phyloP scores from a whole-genome alignment of 1,284 basidiomycete species.

The Microbotryum silenes-acaulis region DNA sequence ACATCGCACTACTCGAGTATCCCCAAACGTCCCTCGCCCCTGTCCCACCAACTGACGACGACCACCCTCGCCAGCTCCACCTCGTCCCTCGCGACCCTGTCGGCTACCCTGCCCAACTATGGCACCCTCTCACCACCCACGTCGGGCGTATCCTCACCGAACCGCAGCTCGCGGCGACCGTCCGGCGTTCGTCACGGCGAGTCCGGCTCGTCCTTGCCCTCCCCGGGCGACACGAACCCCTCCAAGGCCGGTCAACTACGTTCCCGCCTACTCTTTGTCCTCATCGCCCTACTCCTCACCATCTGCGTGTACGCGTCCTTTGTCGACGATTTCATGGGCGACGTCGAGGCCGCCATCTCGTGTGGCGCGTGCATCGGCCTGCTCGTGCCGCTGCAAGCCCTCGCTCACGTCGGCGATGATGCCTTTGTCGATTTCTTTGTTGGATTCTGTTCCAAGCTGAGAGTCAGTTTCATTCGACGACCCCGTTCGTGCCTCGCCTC shows the following conservation, averaged over 20 bases:
- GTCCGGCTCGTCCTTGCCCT: background rate
- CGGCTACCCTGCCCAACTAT: no score
- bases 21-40: no score
- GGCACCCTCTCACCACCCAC: no score
- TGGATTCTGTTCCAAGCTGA: conserved; percentile 32
- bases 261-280: conserved; percentile 10
- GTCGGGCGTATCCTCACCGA: no score
- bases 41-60: no score
- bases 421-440: conserved; percentile 34
- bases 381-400: conserved; percentile 32
- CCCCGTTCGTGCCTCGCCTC: background rate
- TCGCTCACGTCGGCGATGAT: conserved; percentile 35
- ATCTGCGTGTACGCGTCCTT: conserved; percentile 31
- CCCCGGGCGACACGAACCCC: background rate
- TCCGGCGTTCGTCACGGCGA: background rate
- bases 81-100: no score
- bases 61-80: no score
- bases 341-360: conserved; percentile 26
- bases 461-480: conserved; percentile 6
- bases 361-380: conserved; percentile 34
- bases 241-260: conserved; percentile 3
- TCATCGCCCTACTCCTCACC: conserved; percentile 17
- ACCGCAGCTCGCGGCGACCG: background rate
- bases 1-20: no score
- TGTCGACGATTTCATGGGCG: conserved; percentile 31